A percentile compares a stretch with the other conserved stretches of the same genome.
phyloP scores from a whole-genome alignment of 805 yeast species.

The Sporopachydermia lactativora region DNA sequence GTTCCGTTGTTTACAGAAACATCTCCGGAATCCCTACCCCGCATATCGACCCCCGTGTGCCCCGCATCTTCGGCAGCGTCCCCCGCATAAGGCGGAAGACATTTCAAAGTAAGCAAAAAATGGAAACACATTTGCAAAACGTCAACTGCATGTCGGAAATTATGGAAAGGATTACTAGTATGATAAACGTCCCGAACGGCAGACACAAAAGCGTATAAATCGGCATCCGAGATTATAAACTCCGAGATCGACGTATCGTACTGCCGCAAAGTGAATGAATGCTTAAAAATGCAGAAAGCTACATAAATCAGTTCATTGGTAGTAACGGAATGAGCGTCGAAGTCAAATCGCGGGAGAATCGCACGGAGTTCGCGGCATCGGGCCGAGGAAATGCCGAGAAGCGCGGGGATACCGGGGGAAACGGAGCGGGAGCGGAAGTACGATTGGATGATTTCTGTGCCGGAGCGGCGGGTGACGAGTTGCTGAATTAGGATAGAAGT shows the following conservation, averaged over 20 bases:
- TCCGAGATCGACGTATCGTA: slow-evolving; percentile 10
- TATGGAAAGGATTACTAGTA: slow-evolving; percentile 83
- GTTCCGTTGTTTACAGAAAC: background rate
- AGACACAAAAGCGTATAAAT: slow-evolving; percentile 44
- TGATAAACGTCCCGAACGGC: slow-evolving; percentile 68
- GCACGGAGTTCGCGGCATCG: background rate
- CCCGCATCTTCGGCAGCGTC: background rate
- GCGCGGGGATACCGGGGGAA: background rate
- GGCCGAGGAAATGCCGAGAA: background rate
- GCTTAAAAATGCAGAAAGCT: background rate
- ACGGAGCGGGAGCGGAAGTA: background rate
- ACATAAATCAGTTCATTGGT: background rate
- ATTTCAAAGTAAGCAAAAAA: slow-evolving; percentile 25
- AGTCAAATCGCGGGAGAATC: background rate
- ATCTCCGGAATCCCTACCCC: slow-evolving; percentile 15
- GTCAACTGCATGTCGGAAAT: slow-evolving; percentile 91
- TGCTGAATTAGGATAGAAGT: background rate
- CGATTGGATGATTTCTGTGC: background rate
- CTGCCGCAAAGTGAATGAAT: background rate
- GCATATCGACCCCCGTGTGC: no score
- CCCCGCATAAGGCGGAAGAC: background rate
- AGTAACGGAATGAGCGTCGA: background rate
- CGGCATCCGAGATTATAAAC: slow-evolving; percentile 23
- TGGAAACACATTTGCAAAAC: slow-evolving; percentile 83
- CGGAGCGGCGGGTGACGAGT: background rate